Conservation (phyloP, 2,329 filamentous ascomycete species). For the Cercospora sp. region DNA sequence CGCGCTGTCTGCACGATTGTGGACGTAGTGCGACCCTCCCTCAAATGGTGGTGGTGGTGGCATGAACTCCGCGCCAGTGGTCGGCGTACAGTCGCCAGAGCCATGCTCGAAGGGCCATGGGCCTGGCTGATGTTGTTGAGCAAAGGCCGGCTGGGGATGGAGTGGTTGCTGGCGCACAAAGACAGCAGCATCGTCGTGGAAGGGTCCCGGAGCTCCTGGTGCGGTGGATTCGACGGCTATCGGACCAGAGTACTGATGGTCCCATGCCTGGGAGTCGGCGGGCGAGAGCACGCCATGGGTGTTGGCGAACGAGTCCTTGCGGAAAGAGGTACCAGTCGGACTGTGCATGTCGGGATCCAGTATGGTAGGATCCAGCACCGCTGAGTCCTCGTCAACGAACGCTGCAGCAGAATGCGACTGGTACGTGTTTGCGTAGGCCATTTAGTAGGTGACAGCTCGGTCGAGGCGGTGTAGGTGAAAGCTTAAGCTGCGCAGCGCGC, state of each 20-base stretch:
- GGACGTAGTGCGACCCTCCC: conserved; percentile 25
- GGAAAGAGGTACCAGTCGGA: conserved; percentile 28
- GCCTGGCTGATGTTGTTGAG: conserved; percentile 55
- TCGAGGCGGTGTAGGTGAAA: conserved; percentile 16
- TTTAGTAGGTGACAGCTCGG: conserved; percentile 23
- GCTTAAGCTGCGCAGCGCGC: conserved; percentile 5
- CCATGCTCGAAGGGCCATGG: conserved; percentile 62
- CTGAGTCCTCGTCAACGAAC: conserved; percentile 33
- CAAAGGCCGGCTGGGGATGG: conserved; percentile 61
- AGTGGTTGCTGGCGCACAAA: conserved; percentile 26
- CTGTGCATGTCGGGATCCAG: conserved; percentile 39
- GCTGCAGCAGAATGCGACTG: conserved; percentile 28
- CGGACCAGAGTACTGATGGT: conserved; percentile 30
- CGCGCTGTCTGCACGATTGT: conserved; percentile 31
- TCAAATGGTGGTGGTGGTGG: conserved; percentile 40
- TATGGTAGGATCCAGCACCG: conserved; percentile 34
- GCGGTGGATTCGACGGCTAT: conserved; percentile 27
- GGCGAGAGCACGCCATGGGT: conserved; percentile 37
- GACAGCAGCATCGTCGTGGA: conserved; percentile 30
- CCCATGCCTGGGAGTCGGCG: conserved; percentile 35
- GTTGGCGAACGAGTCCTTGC: conserved; percentile 39
- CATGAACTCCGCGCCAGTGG: conserved; percentile 67
- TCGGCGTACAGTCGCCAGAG: conserved; percentile 73
- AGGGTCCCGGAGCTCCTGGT: conserved; percentile 23
- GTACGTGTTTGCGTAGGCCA: conserved; percentile 33